phyloP scores from a whole-genome alignment of 768 basidiomycete genomes.

The Glaciozyma martinii region DNA sequence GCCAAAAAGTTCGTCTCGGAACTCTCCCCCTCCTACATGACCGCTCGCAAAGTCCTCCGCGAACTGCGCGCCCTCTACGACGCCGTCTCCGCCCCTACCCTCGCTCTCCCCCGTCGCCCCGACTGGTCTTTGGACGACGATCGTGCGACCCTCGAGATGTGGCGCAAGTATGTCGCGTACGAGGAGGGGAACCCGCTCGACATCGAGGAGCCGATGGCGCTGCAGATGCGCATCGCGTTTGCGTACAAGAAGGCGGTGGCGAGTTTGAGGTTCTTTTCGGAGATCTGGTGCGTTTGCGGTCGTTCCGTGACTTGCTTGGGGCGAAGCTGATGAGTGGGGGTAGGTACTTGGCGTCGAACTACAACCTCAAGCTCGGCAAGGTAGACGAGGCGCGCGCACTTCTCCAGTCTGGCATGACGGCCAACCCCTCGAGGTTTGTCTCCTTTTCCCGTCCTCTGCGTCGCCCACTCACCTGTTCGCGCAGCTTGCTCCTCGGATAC shows the following conservation, averaged over 20 bases:
- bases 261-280: constrained; percentile 86
- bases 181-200: constrained; percentile 90
- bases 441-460: background rate
- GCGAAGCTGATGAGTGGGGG: background rate
- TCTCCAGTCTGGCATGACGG: constrained; percentile 74
- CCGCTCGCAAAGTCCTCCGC: constrained; percentile 78
- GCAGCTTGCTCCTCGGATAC: constrained; percentile 80
- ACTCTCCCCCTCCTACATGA: constrained; percentile 87
- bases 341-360: constrained; percentile 86
- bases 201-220: constrained; percentile 63
- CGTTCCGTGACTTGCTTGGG: too few relatives aligned
- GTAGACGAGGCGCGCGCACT: constrained; percentile 71
- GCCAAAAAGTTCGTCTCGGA: constrained; percentile 95
- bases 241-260: constrained; percentile 84
- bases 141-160: constrained; percentile 64
- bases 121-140: constrained; percentile 68
- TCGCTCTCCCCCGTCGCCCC: constrained; percentile 58
- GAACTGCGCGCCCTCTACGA: constrained; percentile 61
- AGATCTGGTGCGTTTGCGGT: constrained; percentile 65
- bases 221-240: constrained; percentile 63
- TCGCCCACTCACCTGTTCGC: background rate
- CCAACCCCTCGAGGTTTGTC: constrained; percentile 67
- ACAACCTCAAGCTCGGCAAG: constrained; percentile 65
- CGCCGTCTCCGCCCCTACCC: constrained; percentile 52
- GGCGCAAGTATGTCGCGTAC: constrained; percentile 91